phyloP scores from a whole-genome alignment of 202 grass and related monocot species.

The Alloteropsis angusta region DNA sequence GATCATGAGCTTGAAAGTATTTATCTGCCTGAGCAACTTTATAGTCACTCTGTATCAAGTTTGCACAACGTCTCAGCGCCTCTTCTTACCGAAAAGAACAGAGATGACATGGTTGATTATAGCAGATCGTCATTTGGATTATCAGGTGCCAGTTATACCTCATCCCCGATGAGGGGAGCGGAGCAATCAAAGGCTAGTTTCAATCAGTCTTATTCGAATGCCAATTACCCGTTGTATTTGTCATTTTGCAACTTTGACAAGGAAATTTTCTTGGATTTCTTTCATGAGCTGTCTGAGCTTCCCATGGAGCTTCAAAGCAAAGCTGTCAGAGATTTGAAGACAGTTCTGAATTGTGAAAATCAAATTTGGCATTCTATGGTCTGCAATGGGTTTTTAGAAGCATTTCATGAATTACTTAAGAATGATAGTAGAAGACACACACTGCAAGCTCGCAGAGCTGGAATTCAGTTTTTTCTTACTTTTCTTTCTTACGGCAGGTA shows the following conservation, averaged over 20 bases:
- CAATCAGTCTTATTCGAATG: slow-evolving; percentile 52
- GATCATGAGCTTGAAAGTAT: slow-evolving; percentile 21
- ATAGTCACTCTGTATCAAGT: slow-evolving; percentile 65
- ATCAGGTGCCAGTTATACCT: slow-evolving; percentile 44
- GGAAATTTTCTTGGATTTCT: slow-evolving; percentile 64
- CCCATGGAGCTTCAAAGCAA: slow-evolving; percentile 46
- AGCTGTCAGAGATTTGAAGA: slow-evolving; percentile 57
- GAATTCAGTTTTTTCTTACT: slow-evolving; percentile 52
- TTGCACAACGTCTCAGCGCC: slow-evolving; percentile 66
- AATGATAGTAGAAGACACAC: slow-evolving; percentile 28
- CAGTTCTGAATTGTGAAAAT: slow-evolving; percentile 44
- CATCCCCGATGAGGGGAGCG: slow-evolving; percentile 40
- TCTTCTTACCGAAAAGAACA: slow-evolving; percentile 44
- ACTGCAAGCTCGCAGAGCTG: slow-evolving; percentile 37
- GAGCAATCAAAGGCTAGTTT: slow-evolving; percentile 39
- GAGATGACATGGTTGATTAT: slow-evolving; percentile 42
- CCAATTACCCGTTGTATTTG: slow-evolving; percentile 54
- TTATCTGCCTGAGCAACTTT: slow-evolving; percentile 34
- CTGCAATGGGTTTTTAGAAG: slow-evolving; percentile 71
- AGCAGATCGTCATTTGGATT: slow-evolving; percentile 45
- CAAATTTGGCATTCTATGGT: slow-evolving; percentile 44
- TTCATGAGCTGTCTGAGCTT: slow-evolving; percentile 51
- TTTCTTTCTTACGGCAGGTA: slow-evolving; percentile 62
- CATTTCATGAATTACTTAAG: slow-evolving; percentile 56
- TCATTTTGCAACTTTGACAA: slow-evolving; percentile 63